Conservation (phyloP, 495 filamentous ascomycete genomes). For the Talaromyces nanjingensis region DNA sequence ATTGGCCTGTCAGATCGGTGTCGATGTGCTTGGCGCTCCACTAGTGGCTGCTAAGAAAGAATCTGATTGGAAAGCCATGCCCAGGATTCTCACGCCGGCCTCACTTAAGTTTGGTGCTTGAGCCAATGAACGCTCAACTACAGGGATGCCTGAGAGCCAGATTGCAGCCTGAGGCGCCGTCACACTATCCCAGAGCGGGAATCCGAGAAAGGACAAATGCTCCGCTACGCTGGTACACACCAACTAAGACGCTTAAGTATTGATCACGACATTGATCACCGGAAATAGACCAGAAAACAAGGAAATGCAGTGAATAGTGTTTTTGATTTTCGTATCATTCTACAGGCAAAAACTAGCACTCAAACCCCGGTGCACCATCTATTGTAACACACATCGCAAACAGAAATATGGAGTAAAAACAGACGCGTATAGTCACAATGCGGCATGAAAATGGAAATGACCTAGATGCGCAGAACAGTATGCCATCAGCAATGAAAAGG, state of each 20-base stretch:
- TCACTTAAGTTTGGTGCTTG: neutral
- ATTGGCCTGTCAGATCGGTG: neutral
- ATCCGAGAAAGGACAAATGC: neutral
- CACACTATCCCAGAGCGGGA: neutral
- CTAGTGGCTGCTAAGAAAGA: neutral
- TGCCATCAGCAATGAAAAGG: neutral
- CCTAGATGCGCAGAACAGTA: neutral
- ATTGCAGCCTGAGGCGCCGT: neutral
- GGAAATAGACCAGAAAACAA: constrained; percentile 3
- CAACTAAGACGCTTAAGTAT: constrained; percentile 5
- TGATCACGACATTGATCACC: constrained; percentile 2
- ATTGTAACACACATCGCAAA: neutral
- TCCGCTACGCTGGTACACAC: neutral
- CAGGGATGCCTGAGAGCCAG: neutral
- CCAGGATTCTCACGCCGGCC: neutral
- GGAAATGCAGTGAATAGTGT: neutral
- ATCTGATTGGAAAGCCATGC: neutral
- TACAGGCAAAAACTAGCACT: neutral
- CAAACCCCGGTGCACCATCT: constrained; percentile 5
- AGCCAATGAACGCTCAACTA: neutral
- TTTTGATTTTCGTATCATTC: constrained; percentile 3
- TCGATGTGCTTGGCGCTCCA: neutral
- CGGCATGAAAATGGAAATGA: constrained; percentile 4
- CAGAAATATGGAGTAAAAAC: neutral
- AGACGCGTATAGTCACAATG: neutral